Evolutionary conservation across 2,329 filamentous ascomycete species (phyloP).

Genomic region (Aspergillus candidus): DNA sequence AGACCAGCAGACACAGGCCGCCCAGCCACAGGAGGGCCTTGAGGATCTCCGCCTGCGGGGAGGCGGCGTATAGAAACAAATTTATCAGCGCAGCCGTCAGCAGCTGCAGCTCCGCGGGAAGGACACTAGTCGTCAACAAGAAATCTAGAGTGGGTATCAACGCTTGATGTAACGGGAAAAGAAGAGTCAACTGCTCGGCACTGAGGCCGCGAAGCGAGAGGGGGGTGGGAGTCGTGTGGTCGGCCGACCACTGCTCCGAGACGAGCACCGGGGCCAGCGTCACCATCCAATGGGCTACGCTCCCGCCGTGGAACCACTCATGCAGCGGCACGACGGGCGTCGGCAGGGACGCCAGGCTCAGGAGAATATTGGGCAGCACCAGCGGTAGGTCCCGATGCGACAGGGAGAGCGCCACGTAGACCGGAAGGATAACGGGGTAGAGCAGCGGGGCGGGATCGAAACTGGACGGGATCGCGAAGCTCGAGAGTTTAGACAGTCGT

Average conservation of each 20-base stretch:
- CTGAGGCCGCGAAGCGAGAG: constrained; percentile 38
- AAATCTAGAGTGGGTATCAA: constrained; percentile 68
- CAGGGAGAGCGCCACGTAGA: constrained; percentile 70
- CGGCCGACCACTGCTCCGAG: constrained; percentile 37
- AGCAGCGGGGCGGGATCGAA: constrained; percentile 90
- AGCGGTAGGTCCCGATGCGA: constrained; percentile 55
- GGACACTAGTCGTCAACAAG: constrained; percentile 80
- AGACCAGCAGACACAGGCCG: constrained; percentile 67
- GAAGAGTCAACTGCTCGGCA: constrained; percentile 54
- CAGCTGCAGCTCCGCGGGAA: constrained; percentile 81
- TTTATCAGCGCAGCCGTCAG: constrained; percentile 79
- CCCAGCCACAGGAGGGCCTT: constrained; percentile 80
- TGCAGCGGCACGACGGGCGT: constrained; percentile 63
- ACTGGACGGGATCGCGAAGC: constrained; percentile 61
- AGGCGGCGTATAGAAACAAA: constrained; percentile 67
- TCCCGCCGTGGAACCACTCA: constrained; percentile 52
- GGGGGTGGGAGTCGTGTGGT: constrained; percentile 29
- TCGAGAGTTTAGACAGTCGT: constrained; percentile 31
- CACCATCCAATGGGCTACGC: constrained; percentile 70
- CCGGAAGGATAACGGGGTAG: constrained; percentile 71
- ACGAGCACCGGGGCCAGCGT: constrained; percentile 63
- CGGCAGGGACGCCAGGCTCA: constrained; percentile 72
- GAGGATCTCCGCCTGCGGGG: constrained; percentile 77
- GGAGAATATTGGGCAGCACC: constrained; percentile 72
- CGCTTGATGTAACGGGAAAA: constrained; percentile 80